Evolutionary conservation across 805 yeast species (phyloP), one percentile per base, ranked within the genome.

Genomic region (Wickerhamiella hasegawae): DNA sequence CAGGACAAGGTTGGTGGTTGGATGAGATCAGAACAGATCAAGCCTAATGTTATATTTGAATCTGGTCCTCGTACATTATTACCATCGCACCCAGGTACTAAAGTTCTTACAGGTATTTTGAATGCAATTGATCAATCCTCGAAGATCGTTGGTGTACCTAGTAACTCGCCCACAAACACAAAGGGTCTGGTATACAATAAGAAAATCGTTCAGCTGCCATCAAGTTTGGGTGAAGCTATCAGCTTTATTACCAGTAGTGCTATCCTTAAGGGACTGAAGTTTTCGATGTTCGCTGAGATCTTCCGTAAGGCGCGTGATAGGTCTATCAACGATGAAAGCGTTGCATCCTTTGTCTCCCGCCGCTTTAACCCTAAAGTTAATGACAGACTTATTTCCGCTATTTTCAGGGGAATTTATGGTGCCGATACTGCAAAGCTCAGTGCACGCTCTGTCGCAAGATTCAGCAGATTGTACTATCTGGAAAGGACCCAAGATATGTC

Each of bases 61-160:
- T 77, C 76, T 42, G 98, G 97, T 0, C 97, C 98, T 0, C 60
- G 97, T 33, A 90, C 97, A 0, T 59, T 90, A 30, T 60, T 95
- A 40, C 94, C 94, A 0, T 70, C 70, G 4, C 78, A 83, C 36
- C 73, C 73, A 28, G 97, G 97, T 0, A 71, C 58, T 2, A 39
- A 38, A 25, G 41, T 55, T 2, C 29, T 52, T 5, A 39, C 42
- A 5, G 47, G 49, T 18, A 41, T 56, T 34, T 42, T 57, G 19
- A 42, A 48, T 32, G 59, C 66, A 23, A 54, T 78, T 34, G 71
- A 72, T 0, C 45, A 57, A 9, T 59, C 57, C 5, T 62, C 67
- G 28, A 63, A 68, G 24, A 57, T 87, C 4, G 63, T 65, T 36
- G 84, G 74, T 8, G 67, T 87, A 36, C 68, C 66, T 10, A 58